Evolutionary conservation across 2,329 filamentous ascomycete genomes (phyloP), one percentile per base, ranked within the genome.

Genomic region (Drechslerella stenobrocha): DNA sequence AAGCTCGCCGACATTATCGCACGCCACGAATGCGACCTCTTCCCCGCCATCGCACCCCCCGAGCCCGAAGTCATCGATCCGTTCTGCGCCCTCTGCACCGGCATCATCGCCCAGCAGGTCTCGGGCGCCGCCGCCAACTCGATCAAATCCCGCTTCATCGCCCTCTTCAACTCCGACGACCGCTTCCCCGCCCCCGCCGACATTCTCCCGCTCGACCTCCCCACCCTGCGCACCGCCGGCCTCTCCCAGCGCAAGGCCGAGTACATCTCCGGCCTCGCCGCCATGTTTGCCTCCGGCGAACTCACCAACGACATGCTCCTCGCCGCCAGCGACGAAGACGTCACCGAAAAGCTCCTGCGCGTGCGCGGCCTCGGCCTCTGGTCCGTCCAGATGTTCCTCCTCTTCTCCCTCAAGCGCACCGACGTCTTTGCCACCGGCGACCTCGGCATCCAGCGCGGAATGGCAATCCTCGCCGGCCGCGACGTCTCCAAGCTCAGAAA

Each of bases 331-430:
- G 93, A 98, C 75, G 91, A 95, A 51, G 88, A 95, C 72, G 82
- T 98, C 5, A 80, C 96, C 70, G 83, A 88, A 76, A 87, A 83
- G 75, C 80, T 98, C 47, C 89, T 88, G 47, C 88, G 90, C 0
- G 90, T 98, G 3, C 82, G 92, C 7, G 93, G 93, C 0, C 78
- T 97, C 50, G 93, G 93, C 0, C 82, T 81, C 55, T 97, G 93
- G 93, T 91, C 87, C 47, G 90, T 95, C 11, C 91, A 96, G 79
- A 97, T 98, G 93, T 98, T 98, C 80, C 89, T 91, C 50, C 90
- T 88, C 77, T 97, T 98, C 77, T 88, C 84, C n/a, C 80, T 98
- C 37, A 97, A 96, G 81, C 82, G 91, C 9, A 87, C 90, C 81
- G 92, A 98, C 77, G 89, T 98, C 20, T 96, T 97, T 75, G 90